phyloP scores from a whole-genome alignment of 192 early-diverging fungal species.

The Powellomyces hirtus region DNA sequence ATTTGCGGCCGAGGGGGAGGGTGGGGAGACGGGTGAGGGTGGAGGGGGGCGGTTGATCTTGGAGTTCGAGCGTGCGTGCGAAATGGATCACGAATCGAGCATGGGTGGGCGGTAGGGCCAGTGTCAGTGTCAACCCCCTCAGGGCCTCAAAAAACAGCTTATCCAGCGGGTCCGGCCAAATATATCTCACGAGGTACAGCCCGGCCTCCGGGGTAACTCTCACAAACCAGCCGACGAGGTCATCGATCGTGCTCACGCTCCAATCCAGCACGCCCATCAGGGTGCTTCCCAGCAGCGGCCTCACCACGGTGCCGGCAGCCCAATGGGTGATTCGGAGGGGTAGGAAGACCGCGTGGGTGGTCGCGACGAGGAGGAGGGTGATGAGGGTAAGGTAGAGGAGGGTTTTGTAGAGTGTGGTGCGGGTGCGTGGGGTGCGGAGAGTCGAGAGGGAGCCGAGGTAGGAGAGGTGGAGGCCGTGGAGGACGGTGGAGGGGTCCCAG shows the following conservation, averaged over 20 bases:
- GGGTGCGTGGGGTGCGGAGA: slow-evolving; percentile 11
- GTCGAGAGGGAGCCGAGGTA: not conserved
- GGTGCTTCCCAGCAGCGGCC: slow-evolving; percentile 5
- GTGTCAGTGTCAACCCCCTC: not conserved
- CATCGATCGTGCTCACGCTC: slow-evolving; percentile 13
- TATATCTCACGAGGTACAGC: slow-evolving; percentile 29
- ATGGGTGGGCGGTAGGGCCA: not conserved
- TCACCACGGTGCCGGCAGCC: not conserved
- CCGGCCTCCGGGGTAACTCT: slow-evolving; percentile 13
- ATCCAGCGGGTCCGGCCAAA: slow-evolving; percentile 36
- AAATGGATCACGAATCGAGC: slow-evolving; percentile 20
- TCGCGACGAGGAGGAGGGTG: not conserved
- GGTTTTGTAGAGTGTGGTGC: not conserved
- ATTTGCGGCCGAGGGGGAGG: not conserved
- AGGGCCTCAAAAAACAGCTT: slow-evolving; percentile 32
- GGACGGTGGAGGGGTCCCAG: slow-evolving; percentile 10
- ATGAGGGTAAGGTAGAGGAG: slow-evolving; percentile 13
- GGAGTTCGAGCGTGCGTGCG: slow-evolving; percentile 11
- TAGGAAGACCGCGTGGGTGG: slow-evolving; percentile 16
- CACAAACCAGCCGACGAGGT: slow-evolving; percentile 11
- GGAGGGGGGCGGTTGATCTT: not conserved
- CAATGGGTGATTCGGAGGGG: slow-evolving; percentile 15
- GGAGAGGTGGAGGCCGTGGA: slow-evolving; percentile 10
- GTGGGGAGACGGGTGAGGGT: not conserved
- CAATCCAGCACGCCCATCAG: not conserved